Evolutionary conservation across 2,329 filamentous ascomycete species (phyloP).

Genomic region (Fusarium sp.): DNA sequence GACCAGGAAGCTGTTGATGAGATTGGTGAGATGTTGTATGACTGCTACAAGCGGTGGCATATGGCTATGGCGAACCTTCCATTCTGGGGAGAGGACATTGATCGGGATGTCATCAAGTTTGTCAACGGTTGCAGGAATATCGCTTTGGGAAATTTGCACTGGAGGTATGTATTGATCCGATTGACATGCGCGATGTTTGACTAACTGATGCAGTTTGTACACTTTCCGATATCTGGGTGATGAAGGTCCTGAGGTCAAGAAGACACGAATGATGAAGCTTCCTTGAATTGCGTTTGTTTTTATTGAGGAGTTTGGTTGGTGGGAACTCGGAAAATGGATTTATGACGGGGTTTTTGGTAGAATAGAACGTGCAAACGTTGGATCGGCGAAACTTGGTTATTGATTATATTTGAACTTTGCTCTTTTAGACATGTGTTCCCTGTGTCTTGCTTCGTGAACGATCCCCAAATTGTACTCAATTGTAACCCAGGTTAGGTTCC

Average conservation of each 20-base stretch:
- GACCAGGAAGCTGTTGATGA: slow-evolving; percentile 25
- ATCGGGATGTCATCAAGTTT: slow-evolving; percentile 28
- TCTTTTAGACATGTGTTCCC: too few species aligned
- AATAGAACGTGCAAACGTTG: slow-evolving; percentile 1
- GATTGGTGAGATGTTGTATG: slow-evolving; percentile 26
- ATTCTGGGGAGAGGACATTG: slow-evolving; percentile 23
- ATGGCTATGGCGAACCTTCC: slow-evolving; percentile 18
- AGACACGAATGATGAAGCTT: slow-evolving; percentile 24
- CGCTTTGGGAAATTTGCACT: slow-evolving; percentile 20
- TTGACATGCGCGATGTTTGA: too few species aligned
- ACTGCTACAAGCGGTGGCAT: slow-evolving; percentile 26
- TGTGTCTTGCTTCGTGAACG: fast-evolving
- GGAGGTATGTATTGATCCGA: slow-evolving; percentile 22
- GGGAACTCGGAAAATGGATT: neutral
- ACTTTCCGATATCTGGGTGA: slow-evolving; percentile 16
- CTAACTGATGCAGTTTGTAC: slow-evolving; percentile 4
- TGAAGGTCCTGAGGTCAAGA: slow-evolving; percentile 20
- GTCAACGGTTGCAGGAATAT: slow-evolving; percentile 28
- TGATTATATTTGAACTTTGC: neutral
- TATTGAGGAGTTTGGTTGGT: neutral
- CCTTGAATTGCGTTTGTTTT: neutral
- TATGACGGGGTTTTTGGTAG: neutral
- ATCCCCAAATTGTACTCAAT: fast-evolving
- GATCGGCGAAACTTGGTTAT: neutral
- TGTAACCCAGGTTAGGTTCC: fast-evolving